Base-by-base conservation (phyloP, 148 eudicot species). In the Linanthus parryae region DNA sequence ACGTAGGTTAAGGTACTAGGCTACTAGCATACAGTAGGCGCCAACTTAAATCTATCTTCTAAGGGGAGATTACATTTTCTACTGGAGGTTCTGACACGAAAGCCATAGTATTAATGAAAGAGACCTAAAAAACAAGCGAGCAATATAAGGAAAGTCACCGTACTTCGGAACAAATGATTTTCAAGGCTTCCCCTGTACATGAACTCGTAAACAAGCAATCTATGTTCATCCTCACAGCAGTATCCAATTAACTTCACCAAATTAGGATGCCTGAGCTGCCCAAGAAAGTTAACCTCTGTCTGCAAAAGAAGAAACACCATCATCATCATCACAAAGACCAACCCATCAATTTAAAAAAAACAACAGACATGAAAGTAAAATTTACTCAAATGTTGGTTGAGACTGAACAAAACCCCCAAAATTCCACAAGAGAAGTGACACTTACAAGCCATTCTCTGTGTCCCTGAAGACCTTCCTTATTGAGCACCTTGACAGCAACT, bases 181-280 rank as follows among this genome's bases (percentile, higher is more conserved):
- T 82, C 97, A 50, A 89, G 95, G 77, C 97, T 89, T 54, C 97
- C 97, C 25, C 97, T 73, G 45, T 82, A 82, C 97, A 89, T 89
- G 69, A 85, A 89, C 76, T 89, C 97, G 44, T 89, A 89, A 45
- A 82, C 97, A 40, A 89, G 91, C 57, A 89, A 72, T 29, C 97
- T 74, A 58, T 89, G 95, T 34, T 89, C 97, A 74, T 89, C 97
- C 74, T 89, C 95, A 40, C 95, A 89, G 70, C 97, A 89, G 64
- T 85, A 89, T 34, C 97, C 97, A 67, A 89, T 85, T 73, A 89
- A 63, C 69, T 85, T 89, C 44, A 89, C 97, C 56, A 89, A 62
- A 74, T 89, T 85, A 19, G 97, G 83, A 65, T 89, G 97, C 39
- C 95, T 65, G 45, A 89, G 79, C 81, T 89, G 97, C 20, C 97